These are phyloP conservation scores for Paracorniculantispora psalliotae DNA, from an alignment of 2,329 filamentous ascomycete genomes.

Conservation along the genomic window DNA sequence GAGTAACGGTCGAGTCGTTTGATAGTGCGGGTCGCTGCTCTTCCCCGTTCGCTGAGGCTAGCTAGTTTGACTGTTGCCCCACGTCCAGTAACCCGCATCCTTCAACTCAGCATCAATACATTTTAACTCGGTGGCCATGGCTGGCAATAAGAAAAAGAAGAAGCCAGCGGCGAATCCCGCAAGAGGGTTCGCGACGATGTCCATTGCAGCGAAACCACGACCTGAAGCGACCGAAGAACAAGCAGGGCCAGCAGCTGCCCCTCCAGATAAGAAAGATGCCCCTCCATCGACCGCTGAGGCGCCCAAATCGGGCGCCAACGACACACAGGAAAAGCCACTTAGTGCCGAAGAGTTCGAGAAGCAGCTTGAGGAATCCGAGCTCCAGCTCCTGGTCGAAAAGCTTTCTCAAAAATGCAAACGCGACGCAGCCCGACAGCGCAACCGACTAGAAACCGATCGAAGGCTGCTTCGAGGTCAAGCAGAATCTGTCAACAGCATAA, in stretches of 20 bases:
- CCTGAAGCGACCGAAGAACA: slow-evolving; percentile 48
- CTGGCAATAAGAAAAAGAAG: slow-evolving; percentile 77
- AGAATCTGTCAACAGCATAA: slow-evolving; percentile 62
- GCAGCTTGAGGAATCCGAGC: slow-evolving; percentile 83
- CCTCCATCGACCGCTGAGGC: slow-evolving; percentile 25
- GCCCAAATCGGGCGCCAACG: slow-evolving; percentile 11
- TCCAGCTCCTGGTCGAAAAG: slow-evolving; percentile 84
- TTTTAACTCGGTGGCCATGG: slow-evolving; percentile 48
- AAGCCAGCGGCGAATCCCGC: slow-evolving; percentile 84
- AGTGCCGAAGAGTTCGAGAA: slow-evolving; percentile 85
- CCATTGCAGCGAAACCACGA: slow-evolving; percentile 76
- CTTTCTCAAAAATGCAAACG: slow-evolving; percentile 71
- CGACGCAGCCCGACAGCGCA: slow-evolving; percentile 71
- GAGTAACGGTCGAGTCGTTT: too few relatives aligned
- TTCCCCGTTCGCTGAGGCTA: neutral
- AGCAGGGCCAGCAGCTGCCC: neutral
- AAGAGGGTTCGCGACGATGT: slow-evolving; percentile 89
- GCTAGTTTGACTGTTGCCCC: slow-evolving; percentile 1
- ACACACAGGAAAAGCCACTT: slow-evolving; percentile 42
- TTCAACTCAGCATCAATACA: slow-evolving; percentile 7
- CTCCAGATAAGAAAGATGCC: slow-evolving; percentile 19
- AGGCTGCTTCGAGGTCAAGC: slow-evolving; percentile 76
- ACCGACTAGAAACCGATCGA: slow-evolving; percentile 77
- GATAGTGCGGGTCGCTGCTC: neutral
- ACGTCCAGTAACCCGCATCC: neutral